Evolutionary conservation across 345 rosid genomes (phyloP).

Genomic region (Euclidium syriacum): DNA sequence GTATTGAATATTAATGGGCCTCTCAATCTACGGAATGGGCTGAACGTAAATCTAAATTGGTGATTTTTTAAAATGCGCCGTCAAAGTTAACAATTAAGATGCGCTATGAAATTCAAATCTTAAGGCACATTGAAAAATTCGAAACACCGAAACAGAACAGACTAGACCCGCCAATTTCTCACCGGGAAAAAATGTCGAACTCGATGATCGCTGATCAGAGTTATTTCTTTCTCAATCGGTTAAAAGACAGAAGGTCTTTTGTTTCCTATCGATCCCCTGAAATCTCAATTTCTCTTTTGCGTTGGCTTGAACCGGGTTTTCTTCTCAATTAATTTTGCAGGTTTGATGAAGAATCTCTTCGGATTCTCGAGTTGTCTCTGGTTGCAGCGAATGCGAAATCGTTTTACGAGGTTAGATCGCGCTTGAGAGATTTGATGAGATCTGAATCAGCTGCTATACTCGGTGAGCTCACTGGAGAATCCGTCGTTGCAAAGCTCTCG

Average conservation of each 20-base stretch:
- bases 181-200: slow-evolving; percentile 16
- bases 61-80: neutral
- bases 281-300: neutral
- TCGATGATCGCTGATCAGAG: slow-evolving; percentile 28
- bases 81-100: neutral
- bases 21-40: neutral
- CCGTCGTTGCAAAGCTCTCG: slow-evolving; percentile 48
- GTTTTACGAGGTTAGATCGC: slow-evolving; percentile 34
- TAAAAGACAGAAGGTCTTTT: slow-evolving; percentile 45
- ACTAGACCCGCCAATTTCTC: slow-evolving; percentile 24
- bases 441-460: slow-evolving; percentile 40
- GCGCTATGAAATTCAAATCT: slow-evolving; percentile 3
- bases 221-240: slow-evolving; percentile 44
- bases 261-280: neutral
- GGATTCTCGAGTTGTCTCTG: slow-evolving; percentile 50
- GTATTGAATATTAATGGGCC: neutral
- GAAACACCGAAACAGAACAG: neutral
- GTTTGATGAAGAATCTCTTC: slow-evolving; percentile 53
- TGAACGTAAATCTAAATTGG: neutral
- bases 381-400: slow-evolving; percentile 49
- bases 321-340: slow-evolving; percentile 33
- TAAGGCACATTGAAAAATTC: neutral
- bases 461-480: slow-evolving; percentile 35
- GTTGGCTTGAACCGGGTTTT: neutral
- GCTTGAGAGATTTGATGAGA: slow-evolving; percentile 47